phyloP scores from a whole-genome alignment of 371 early-diverging fungal species.

The Mortierella sp. region DNA sequence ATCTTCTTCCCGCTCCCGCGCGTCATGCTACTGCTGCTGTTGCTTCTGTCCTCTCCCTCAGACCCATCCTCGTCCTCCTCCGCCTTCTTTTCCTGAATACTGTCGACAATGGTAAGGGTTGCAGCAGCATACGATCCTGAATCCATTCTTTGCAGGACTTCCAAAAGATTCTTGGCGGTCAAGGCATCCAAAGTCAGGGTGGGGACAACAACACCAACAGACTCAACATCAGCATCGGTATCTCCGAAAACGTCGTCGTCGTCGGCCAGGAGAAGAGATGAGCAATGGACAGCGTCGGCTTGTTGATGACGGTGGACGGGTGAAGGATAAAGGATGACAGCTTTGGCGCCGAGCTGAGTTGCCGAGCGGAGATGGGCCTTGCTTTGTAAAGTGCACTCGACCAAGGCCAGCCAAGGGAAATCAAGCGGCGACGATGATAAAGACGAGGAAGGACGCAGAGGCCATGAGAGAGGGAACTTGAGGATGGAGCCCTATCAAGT shows the following conservation, averaged over 20 bases:
- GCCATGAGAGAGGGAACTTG: neutral
- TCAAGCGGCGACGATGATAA: neutral
- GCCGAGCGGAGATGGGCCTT: neutral
- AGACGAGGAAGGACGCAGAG: neutral
- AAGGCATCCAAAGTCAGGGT: neutral
- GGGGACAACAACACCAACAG: neutral
- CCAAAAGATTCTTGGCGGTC: neutral
- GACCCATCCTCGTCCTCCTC: neutral
- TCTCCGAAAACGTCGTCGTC: neutral
- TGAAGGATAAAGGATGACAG: slow-evolving; percentile 10
- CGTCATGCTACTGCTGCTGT: neutral
- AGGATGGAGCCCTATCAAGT: slow-evolving; percentile 7
- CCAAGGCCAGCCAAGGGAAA: slow-evolving; percentile 15
- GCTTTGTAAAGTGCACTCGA: slow-evolving; percentile 4
- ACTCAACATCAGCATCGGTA: neutral
- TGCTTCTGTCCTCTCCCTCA: neutral
- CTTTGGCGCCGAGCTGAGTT: slow-evolving; percentile 13
- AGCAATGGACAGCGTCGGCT: neutral
- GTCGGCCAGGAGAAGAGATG: neutral
- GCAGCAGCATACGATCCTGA: neutral
- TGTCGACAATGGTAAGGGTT: neutral
- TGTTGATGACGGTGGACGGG: neutral
- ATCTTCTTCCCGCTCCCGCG: neutral
- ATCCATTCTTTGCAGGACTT: neutral
- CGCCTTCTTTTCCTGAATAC: neutral